Conservation (phyloP, 495 filamentous ascomycete genomes). For the Astrothelium macrocarpum region DNA sequence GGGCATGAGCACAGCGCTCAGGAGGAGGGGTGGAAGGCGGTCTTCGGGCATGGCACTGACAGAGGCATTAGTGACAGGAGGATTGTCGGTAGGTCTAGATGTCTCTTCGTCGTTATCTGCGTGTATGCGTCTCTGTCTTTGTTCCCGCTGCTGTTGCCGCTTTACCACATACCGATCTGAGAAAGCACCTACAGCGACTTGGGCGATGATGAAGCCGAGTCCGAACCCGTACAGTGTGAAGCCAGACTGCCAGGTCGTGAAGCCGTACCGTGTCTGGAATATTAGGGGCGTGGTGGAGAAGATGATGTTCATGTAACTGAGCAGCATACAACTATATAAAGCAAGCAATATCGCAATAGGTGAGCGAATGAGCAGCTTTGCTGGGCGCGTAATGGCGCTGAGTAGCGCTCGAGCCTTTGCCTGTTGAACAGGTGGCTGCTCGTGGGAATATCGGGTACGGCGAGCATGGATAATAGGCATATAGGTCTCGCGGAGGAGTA, state of each 20-base stretch:
- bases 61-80: too few species aligned
- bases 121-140: too few species aligned
- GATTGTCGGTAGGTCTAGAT: too few species aligned
- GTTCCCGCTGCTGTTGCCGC: slow-evolving; percentile 3
- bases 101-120: too few species aligned
- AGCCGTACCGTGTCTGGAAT: slow-evolving; percentile 41
- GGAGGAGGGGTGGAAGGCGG: slow-evolving; percentile 16
- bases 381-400: not conserved
- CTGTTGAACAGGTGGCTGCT: slow-evolving; percentile 10
- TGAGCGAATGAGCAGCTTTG: not conserved
- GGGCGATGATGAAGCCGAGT: slow-evolving; percentile 37
- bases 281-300: slow-evolving; percentile 40
- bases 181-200: slow-evolving; percentile 19
- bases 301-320: slow-evolving; percentile 59
- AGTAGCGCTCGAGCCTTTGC: slow-evolving; percentile 11
- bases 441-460: not conserved
- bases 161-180: slow-evolving; percentile 6
- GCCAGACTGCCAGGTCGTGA: slow-evolving; percentile 34
- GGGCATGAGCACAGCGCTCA: slow-evolving; percentile 12
- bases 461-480: not conserved
- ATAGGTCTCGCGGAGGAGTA: not conserved
- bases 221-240: slow-evolving; percentile 42
- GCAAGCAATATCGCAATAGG: not conserved
- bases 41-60: slow-evolving; percentile 23
- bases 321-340: slow-evolving; percentile 30